phyloP scores from a whole-genome alignment of 306 rosid species.

The Quercus parvula region DNA sequence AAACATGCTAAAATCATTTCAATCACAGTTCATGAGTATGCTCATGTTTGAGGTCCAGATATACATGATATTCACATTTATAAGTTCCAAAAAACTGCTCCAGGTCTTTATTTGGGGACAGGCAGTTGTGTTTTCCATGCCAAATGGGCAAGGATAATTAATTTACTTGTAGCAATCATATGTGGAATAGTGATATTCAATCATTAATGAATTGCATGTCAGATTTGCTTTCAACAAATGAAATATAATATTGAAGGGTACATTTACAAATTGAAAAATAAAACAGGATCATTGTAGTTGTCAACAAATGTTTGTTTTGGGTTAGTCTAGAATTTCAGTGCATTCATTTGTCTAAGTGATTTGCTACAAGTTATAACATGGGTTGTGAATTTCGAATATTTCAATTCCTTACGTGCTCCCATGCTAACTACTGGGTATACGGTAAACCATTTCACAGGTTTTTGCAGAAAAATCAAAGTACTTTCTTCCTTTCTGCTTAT shows the following conservation, averaged over 20 bases:
- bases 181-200: background rate
- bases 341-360: background rate
- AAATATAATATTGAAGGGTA: background rate
- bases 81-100: background rate
- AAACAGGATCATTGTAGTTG: background rate
- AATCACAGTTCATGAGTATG: background rate
- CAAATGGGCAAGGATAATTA: background rate
- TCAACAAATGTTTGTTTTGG: background rate
- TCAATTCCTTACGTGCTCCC: background rate
- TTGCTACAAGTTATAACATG: background rate
- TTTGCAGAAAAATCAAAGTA: conserved; percentile 77
- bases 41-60: background rate
- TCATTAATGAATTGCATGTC: background rate
- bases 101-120: too few species aligned
- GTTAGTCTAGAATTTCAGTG: background rate
- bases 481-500: conserved; percentile 68
- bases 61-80: background rate
- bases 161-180: background rate
- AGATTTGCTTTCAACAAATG: background rate
- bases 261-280: background rate
- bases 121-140: background rate
- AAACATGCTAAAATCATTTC: background rate
- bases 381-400: background rate
- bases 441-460: conserved; percentile 45
- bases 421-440: background rate